Evolutionary conservation across 345 rosid genomes (phyloP).

Genomic region (Aquilaria sinensis): DNA sequence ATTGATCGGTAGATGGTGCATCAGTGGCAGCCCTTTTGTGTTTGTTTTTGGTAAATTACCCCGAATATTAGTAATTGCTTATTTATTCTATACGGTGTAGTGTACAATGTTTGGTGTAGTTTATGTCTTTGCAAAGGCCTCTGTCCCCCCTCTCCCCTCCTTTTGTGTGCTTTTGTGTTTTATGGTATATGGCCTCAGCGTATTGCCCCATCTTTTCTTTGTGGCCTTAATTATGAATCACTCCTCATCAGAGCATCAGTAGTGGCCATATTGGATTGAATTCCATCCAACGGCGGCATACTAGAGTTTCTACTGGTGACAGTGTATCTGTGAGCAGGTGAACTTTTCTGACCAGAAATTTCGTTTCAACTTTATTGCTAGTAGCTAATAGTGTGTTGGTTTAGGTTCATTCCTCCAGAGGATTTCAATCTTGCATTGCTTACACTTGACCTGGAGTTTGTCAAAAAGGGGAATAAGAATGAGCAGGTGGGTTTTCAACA

Average conservation of each 20-base stretch:
- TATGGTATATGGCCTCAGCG: too few species aligned
- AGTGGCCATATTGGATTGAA: constrained; percentile 66
- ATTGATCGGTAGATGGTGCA: too few species aligned
- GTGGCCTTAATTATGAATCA: constrained; percentile 52
- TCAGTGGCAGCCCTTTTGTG: too few species aligned
- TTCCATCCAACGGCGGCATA: constrained; percentile 81
- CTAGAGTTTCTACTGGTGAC: constrained; percentile 85
- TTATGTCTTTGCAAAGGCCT: too few species aligned
- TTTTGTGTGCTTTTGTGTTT: too few species aligned
- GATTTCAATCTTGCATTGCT: constrained; percentile 69
- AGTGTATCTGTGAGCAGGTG: constrained; percentile 63
- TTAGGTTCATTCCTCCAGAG: constrained; percentile 80
- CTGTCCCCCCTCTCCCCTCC: too few species aligned
- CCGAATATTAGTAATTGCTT: too few species aligned
- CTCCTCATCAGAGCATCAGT: constrained; percentile 64
- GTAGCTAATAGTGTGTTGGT: neutral
- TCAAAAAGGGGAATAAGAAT: constrained; percentile 79
- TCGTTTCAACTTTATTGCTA: neutral
- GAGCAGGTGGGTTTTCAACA: constrained; percentile 51
- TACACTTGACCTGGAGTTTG: constrained; percentile 83
- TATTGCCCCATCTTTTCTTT: neutral
- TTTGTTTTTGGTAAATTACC: too few species aligned
- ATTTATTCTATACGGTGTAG: too few species aligned
- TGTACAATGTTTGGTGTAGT: too few species aligned
- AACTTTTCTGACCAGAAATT: neutral